phyloP scores from a whole-genome alignment of 163 green algal genomes.

The Trebouxia gelatinosa region DNA sequence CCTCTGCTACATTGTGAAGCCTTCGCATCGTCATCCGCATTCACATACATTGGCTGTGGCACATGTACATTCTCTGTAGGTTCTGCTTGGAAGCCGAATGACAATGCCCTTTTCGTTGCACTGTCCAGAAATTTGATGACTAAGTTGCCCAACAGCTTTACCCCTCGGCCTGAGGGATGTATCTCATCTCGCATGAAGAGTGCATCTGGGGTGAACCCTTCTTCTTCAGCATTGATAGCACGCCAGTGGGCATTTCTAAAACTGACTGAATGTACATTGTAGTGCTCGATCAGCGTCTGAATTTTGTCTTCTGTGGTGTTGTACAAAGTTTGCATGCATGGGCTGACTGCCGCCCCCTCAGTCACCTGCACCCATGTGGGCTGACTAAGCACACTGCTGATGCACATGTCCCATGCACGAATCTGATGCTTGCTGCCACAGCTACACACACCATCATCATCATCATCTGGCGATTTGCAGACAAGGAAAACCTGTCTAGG shows the following conservation, averaged over 20 bases:
- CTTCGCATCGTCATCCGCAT: conserved; percentile 1
- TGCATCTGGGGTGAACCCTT: conserved; percentile 8
- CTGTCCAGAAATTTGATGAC: conserved; percentile 10
- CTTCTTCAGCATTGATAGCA: conserved; percentile 2
- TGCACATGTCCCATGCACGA: too few species aligned
- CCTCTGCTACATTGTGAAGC: conserved; percentile 11
- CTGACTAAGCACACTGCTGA: too few species aligned
- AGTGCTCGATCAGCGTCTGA: conserved; percentile 21
- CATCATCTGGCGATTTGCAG: too few species aligned
- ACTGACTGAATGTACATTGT: conserved; percentile 24
- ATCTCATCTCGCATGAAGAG: conserved; percentile 25
- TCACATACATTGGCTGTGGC: neutral
- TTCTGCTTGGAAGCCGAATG: neutral
- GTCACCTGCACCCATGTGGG: too few species aligned
- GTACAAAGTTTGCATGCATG: conserved; percentile 5
- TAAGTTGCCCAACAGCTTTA: conserved; percentile 1
- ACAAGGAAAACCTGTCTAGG: too few species aligned
- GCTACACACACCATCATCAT: too few species aligned
- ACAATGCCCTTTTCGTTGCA: neutral
- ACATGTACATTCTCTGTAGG: neutral
- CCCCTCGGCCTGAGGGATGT: conserved; percentile 17
- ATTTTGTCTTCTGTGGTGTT: conserved; percentile 30
- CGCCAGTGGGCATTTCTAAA: conserved; percentile 12
- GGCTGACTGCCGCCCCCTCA: too few species aligned
- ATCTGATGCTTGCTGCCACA: too few species aligned